Evolutionary conservation across 371 early-diverging fungal species (phyloP), one percentile per base, ranked within the genome.

Genomic region (Blyttiomyces sp.): DNA sequence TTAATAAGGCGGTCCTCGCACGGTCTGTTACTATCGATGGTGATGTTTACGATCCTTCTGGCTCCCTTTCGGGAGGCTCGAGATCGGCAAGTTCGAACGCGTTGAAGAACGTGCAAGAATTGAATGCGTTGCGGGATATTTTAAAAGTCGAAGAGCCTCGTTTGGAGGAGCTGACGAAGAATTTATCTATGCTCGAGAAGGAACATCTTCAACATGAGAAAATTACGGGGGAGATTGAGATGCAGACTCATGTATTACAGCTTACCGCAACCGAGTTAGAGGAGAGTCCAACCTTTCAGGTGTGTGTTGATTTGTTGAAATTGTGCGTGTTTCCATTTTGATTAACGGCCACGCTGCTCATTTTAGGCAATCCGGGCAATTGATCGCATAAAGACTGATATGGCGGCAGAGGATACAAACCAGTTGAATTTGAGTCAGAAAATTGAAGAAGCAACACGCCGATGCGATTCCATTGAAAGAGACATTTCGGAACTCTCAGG

Each of bases 1-100:
- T 93, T 75, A 82, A 95, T 73, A 82, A 84, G 43, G 66, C 75
- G 13, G 83, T 98, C 32, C 80, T 83, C 16, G 70, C 86, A 49
- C 89, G 89, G 55, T 93, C 95, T 17, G 95, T 99, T 4, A 99
- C 99, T 0, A 61, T 91, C 0, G 99, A 99, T 49, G 99, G 99
- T 30, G 99, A 98, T 74, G 83, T 97, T 4, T 99, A 99, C 76
- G 99, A 99, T 65, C 98, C 99, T 1, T 85, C 88, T 33, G 99
- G 99, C 35, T 93, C 95, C 0, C 76, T 99, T 23, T 92, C 95
- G 9, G 99, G 99, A 58, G 99, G 99, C 4, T 89, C 96, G 24
- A 85, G 83, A 59, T 85, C 92, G 2, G 70, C 74, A 19, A 85
- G 88, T 2, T 73, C 84, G 44, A 24, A 36, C 54, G 59, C n/a